phyloP scores from a whole-genome alignment of 257 asterid genomes.

The Nicotiana otophora region DNA sequence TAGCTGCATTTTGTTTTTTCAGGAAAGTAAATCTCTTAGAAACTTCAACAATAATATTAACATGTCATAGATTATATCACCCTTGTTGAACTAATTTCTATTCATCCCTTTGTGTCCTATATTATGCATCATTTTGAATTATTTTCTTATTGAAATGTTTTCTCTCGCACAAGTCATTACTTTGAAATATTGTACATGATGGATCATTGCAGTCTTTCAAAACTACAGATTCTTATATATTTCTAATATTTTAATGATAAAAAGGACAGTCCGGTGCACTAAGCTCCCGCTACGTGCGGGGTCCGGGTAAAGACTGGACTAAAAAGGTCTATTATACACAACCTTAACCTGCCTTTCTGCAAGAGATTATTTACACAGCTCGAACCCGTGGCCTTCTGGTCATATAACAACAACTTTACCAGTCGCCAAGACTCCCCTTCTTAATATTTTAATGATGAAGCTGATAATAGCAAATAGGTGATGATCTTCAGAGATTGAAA shows the following conservation, averaged over 20 bases:
- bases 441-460: neutral
- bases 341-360: no score
- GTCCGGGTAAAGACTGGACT: no score
- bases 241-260: neutral
- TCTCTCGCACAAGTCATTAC: neutral
- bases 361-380: no score
- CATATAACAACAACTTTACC: no score
- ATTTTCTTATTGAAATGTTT: no score
- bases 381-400: no score
- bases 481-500: neutral
- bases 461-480: neutral
- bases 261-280: no score
- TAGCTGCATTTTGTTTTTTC: slow-evolving; percentile 41
- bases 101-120: neutral
- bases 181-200: neutral
- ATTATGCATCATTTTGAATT: neutral
- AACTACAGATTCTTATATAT: neutral
- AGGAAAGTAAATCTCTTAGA: neutral
- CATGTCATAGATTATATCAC: no score
- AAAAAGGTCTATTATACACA: no score
- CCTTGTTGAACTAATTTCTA: no score
- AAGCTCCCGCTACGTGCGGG: no score
- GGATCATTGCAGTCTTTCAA: neutral
- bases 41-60: neutral
- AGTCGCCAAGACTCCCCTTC: no score